phyloP scores from a whole-genome alignment of 2,329 filamentous ascomycete species.

The Aspergillus uvarum region DNA sequence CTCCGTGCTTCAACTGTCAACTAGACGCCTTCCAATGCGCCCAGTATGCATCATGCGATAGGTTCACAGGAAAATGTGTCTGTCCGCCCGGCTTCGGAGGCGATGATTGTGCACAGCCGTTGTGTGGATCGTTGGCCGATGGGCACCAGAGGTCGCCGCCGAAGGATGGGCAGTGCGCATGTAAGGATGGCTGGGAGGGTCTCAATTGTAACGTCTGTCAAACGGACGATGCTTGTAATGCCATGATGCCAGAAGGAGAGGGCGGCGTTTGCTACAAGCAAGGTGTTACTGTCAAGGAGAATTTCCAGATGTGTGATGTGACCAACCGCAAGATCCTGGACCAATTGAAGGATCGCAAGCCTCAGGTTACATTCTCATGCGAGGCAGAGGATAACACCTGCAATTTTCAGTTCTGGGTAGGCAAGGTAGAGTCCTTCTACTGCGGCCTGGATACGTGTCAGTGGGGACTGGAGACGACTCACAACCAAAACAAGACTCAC shows the following conservation, averaged over 20 bases:
- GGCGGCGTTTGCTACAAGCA: constrained; percentile 90
- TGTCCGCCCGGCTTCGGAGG: constrained; percentile 92
- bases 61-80: constrained; percentile 85
- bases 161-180: constrained; percentile 70
- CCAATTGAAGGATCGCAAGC: constrained; percentile 77
- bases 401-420: constrained; percentile 99
- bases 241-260: constrained; percentile 77
- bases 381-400: constrained; percentile 72
- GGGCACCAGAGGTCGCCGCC: constrained; percentile 77
- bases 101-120: constrained; percentile 86
- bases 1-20: constrained; percentile 89
- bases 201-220: constrained; percentile 98
- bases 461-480: constrained; percentile 67
- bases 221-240: constrained; percentile 77
- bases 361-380: constrained; percentile 94
- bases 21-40: constrained; percentile 87
- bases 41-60: constrained; percentile 86
- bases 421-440: constrained; percentile 91
- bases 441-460: constrained; percentile 81
- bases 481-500: constrained; percentile 72
- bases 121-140: constrained; percentile 84
- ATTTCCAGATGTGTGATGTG: constrained; percentile 97
- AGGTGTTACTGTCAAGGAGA: constrained; percentile 86
- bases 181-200: constrained; percentile 89
- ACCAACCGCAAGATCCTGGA: constrained; percentile 93